Percentiles rank a stretch among this genome's conserved stretches.
Evolutionary conservation across 2,329 filamentous ascomycete species (phyloP).

Genomic region (Ophiocordyceps camponoti-saundersi): DNA sequence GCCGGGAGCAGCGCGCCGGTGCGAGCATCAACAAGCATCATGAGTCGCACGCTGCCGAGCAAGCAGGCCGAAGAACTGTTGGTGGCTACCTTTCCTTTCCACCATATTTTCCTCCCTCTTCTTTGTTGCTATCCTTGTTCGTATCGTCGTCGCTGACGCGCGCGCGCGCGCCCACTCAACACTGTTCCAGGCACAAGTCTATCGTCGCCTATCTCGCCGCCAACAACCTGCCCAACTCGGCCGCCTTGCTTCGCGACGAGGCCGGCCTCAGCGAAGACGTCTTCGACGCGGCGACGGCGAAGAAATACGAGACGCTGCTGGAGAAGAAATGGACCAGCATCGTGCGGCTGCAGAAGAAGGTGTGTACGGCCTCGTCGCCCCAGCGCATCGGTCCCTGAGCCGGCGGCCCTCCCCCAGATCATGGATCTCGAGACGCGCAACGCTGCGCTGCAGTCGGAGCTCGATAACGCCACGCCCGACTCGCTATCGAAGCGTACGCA

Average conservation of each 20-base stretch:
- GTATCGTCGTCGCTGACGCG: too few species aligned
- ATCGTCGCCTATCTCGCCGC: conserved; percentile 78
- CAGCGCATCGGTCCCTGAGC: too few species aligned
- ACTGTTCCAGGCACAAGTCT: conserved; percentile 58
- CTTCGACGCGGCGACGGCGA: conserved; percentile 67
- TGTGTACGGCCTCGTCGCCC: conserved; percentile 15
- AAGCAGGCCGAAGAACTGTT: conserved; percentile 83
- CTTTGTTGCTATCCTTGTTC: background rate
- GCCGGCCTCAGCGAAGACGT: conserved; percentile 49
- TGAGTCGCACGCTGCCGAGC: conserved; percentile 60
- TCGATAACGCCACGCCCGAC: conserved; percentile 64
- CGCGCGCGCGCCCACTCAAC: conserved; percentile 1
- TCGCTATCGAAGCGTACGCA: conserved; percentile 66
- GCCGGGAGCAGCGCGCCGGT: background rate
- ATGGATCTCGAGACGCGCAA: conserved; percentile 79
- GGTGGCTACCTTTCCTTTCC: conserved; percentile 15
- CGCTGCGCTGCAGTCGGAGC: conserved; percentile 57
- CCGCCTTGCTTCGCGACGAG: conserved; percentile 59
- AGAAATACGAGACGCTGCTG: conserved; percentile 85
- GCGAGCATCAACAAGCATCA: conserved; percentile 16
- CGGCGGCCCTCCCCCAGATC: conserved; percentile 36
- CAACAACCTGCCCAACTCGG: conserved; percentile 52
- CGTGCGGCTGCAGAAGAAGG: conserved; percentile 90
- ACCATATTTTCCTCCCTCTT: background rate
- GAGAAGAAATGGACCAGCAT: conserved; percentile 99